These are phyloP conservation scores for Poa annua DNA, from an alignment of 176 grass and related monocot genomes.

Conservation along the genomic window DNA sequence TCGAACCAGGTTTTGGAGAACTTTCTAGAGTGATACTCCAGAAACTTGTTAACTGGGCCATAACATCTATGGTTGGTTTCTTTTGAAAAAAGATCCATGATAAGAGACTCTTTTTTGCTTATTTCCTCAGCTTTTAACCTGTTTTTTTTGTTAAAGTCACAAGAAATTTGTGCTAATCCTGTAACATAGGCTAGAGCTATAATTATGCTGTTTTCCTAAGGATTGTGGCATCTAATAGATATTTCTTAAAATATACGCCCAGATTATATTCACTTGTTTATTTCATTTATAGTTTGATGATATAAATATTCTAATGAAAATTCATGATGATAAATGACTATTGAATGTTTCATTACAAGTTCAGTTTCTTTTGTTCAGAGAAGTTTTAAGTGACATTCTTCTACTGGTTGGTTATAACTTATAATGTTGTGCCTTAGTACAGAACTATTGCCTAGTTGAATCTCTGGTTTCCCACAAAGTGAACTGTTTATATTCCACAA, in stretches of 20 bases:
- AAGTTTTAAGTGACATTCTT: background rate
- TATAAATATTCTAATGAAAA: background rate
- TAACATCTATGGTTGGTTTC: background rate
- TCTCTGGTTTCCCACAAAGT: background rate
- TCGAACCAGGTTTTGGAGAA: constrained; percentile 2
- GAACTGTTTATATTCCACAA: background rate
- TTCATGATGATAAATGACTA: background rate
- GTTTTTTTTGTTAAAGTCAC: background rate
- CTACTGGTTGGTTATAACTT: background rate
- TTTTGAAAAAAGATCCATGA: background rate
- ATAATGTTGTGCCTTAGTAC: background rate
- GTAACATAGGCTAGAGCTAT: background rate
- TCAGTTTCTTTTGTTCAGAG: background rate
- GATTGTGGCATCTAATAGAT: background rate
- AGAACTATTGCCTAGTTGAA: background rate
- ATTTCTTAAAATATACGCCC: background rate
- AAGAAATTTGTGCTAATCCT: background rate
- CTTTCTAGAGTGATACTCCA: background rate
- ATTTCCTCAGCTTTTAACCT: constrained; percentile 4
- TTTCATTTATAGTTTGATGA: background rate
- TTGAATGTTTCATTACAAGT: background rate
- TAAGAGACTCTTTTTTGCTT: background rate
- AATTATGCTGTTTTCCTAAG: background rate
- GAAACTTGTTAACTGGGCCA: background rate
- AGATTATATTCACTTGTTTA: background rate